phyloP scores from a whole-genome alignment of 169 alveolate genomes.

The Plasmodium gaboni region DNA sequence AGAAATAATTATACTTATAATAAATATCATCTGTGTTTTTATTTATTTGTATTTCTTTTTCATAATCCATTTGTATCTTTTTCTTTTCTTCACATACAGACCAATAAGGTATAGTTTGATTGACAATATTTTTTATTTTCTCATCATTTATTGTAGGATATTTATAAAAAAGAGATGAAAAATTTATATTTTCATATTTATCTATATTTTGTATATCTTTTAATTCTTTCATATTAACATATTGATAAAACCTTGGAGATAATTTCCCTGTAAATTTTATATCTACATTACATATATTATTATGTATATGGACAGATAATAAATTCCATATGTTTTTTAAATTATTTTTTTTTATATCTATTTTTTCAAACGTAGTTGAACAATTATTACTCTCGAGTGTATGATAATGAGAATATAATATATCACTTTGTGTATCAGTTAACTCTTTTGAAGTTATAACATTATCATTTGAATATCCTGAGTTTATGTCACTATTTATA shows the following conservation, averaged over 20 bases:
- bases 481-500: not conserved
- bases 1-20: conserved; percentile 25
- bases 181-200: conserved; percentile 33
- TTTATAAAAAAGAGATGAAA: conserved; percentile 42
- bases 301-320: conserved; percentile 50
- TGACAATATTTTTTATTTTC: conserved; percentile 53
- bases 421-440: not conserved
- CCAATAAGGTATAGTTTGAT: conserved; percentile 47
- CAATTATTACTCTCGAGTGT: not conserved
- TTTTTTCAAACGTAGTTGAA: not conserved
- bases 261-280: conserved; percentile 68
- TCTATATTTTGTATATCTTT: conserved; percentile 11
- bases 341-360: not conserved
- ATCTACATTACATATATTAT: conserved; percentile 69
- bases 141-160: conserved; percentile 17
- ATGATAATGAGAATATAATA: not conserved
- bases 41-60: not conserved
- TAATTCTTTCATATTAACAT: conserved; percentile 26
- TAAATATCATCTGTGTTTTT: not conserved
- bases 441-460: not conserved
- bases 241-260: conserved; percentile 71
- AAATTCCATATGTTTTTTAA: conserved; percentile 45
- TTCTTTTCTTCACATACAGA: conserved; percentile 72
- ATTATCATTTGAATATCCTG: not conserved
- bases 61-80: conserved; percentile 26